These are phyloP conservation scores for Candida peoriensis DNA, from an alignment of 805 yeast genomes.

Conservation along the genomic window DNA sequence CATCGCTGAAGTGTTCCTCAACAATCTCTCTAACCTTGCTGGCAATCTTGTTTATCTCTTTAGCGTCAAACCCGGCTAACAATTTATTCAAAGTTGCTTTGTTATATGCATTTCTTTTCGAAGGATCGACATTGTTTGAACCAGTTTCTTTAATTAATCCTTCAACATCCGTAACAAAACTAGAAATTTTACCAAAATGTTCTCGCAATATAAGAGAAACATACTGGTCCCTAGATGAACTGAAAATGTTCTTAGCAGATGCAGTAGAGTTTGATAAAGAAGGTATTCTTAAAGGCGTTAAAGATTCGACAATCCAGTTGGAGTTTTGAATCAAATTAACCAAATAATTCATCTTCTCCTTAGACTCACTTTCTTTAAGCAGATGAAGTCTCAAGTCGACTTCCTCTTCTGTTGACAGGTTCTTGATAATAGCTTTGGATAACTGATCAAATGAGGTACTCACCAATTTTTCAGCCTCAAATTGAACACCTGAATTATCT, in stretches of 20 bases:
- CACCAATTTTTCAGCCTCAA: constrained; percentile 23
- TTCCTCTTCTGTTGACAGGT: constrained; percentile 24
- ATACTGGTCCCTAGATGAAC: constrained; percentile 34
- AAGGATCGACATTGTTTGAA: constrained; percentile 34
- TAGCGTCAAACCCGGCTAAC: constrained; percentile 49
- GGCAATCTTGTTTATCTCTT: constrained; percentile 52
- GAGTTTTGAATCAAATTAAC: constrained; percentile 49
- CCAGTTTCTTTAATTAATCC: constrained; percentile 34
- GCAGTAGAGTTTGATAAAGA: constrained; percentile 10
- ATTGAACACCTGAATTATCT: not conserved
- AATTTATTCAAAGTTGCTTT: constrained; percentile 53
- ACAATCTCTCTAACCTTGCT: constrained; percentile 52
- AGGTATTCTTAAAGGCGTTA: constrained; percentile 23
- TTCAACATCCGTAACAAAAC: constrained; percentile 61
- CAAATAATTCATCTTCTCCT: constrained; percentile 34
- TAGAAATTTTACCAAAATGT: constrained; percentile 62
- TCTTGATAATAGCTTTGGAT: constrained; percentile 26
- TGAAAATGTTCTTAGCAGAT: constrained; percentile 25
- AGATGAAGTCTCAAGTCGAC: constrained; percentile 6
- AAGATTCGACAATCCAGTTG: constrained; percentile 43
- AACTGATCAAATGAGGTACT: constrained; percentile 27
- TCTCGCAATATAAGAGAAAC: constrained; percentile 43
- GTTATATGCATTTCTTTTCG: constrained; percentile 60
- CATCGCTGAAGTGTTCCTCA: constrained; percentile 42
- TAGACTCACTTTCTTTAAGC: constrained; percentile 18